A percentile compares a stretch with the other conserved stretches of the same genome.
phyloP scores from a whole-genome alignment of 1,284 basidiomycete genomes.

The Phlebopus sp. region DNA sequence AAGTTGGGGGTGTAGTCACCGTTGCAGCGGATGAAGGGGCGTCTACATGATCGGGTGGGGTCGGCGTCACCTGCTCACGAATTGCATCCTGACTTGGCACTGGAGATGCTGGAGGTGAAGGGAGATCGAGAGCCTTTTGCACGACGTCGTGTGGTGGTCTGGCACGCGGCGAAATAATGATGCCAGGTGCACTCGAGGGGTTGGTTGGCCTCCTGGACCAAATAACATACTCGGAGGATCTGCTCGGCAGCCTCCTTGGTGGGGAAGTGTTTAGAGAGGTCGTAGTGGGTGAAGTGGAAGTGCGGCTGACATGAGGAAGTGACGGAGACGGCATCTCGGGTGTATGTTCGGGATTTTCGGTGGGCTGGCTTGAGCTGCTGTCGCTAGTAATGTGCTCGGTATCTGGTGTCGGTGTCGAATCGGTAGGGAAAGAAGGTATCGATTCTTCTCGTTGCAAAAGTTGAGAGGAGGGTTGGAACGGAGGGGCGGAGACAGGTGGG shows the following conservation, averaged over 20 bases:
- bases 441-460: constrained; percentile 3
- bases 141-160: constrained; percentile 56
- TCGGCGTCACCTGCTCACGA: constrained; percentile 12
- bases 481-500: constrained; percentile 17
- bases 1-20: constrained; percentile 40
- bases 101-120: constrained; percentile 48
- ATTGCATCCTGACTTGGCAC: constrained; percentile 5
- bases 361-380: not conserved
- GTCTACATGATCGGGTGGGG: constrained; percentile 23
- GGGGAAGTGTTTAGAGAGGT: constrained; percentile 12
- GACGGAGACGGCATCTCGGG: constrained; percentile 2
- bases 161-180: constrained; percentile 63
- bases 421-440: not conserved
- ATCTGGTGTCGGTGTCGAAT: constrained; percentile 6
- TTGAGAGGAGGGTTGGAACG: not conserved
- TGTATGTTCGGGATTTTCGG: constrained; percentile 1
- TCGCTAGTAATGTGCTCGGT: constrained; percentile 5
- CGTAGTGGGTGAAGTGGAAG: not conserved
- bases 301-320: constrained; percentile 1
- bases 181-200: constrained; percentile 57
- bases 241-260: constrained; percentile 6
- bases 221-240: constrained; percentile 38
- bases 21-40: constrained; percentile 39
- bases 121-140: constrained; percentile 47
- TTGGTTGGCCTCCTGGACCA: constrained; percentile 66